Percentiles rank a stretch among this genome's conserved stretches.
phyloP scores from a whole-genome alignment of 2,329 filamentous ascomycete species.

The Stachybotrys chlorohalonatus region DNA sequence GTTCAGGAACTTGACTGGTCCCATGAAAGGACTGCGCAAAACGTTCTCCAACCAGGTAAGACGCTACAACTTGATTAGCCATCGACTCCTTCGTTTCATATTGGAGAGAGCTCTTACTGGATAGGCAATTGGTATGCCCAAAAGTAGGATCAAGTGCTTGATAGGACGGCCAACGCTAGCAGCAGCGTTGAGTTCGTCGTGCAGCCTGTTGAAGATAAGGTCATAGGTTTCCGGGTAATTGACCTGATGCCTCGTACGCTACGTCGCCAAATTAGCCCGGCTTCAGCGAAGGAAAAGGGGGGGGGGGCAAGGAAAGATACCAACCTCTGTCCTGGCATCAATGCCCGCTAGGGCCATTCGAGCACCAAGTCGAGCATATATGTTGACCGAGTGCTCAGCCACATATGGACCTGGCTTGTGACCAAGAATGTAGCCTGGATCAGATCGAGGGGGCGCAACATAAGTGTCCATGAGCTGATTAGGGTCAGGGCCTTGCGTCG shows the following conservation, averaged over 20 bases:
- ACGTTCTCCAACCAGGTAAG: slow-evolving; percentile 97
- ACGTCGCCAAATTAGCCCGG: neutral
- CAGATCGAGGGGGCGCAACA: slow-evolving; percentile 47
- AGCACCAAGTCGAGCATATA: slow-evolving; percentile 77
- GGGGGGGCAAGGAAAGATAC: slow-evolving; percentile 1
- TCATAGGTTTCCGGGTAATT: slow-evolving; percentile 92
- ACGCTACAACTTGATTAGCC: slow-evolving; percentile 37
- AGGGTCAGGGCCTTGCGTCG: slow-evolving; percentile 51
- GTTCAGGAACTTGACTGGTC: slow-evolving; percentile 81
- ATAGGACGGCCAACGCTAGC: slow-evolving; percentile 64
- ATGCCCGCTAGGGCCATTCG: slow-evolving; percentile 79
- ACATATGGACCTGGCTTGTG: slow-evolving; percentile 80
- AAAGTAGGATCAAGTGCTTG: slow-evolving; percentile 76
- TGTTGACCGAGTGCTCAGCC: slow-evolving; percentile 73
- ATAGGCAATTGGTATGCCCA: slow-evolving; percentile 82
- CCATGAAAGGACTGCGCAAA: slow-evolving; percentile 75
- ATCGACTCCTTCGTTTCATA: neutral
- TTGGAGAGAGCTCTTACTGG: slow-evolving; percentile 42
- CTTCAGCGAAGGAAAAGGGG: neutral
- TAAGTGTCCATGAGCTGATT: slow-evolving; percentile 67
- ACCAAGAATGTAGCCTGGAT: slow-evolving; percentile 72
- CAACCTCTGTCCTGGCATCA: slow-evolving; percentile 82
- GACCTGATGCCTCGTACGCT: slow-evolving; percentile 82
- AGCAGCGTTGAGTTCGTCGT: slow-evolving; percentile 62
- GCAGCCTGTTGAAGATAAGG: slow-evolving; percentile 67